Percentiles rank a stretch among this genome's conserved stretches.
These are phyloP conservation scores for Orbilia brochopaga DNA, from an alignment of 2,329 filamentous ascomycete species.

Conservation along the genomic window DNA sequence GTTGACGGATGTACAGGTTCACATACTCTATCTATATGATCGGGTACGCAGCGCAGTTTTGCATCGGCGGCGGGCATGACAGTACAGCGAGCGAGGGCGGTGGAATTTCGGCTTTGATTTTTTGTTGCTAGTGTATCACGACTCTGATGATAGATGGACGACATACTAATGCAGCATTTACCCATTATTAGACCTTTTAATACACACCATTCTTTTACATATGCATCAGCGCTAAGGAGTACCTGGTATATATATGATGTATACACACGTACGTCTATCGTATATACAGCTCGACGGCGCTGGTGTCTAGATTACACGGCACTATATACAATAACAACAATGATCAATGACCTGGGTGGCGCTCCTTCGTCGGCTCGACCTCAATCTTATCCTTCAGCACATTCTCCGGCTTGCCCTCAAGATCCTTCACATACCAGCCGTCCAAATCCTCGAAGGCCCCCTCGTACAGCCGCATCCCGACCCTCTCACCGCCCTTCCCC, in stretches of 20 bases:
- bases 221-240: too few relatives aligned
- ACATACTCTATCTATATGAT: too few relatives aligned
- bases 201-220: too few relatives aligned
- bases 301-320: too few relatives aligned
- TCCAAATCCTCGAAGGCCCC: constrained; percentile 31
- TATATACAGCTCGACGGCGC: too few relatives aligned
- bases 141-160: not conserved
- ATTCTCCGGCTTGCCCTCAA: constrained; percentile 25
- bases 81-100: too few relatives aligned
- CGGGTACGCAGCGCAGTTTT: too few relatives aligned
- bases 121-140: not conserved
- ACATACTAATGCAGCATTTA: constrained; percentile 1
- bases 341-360: not conserved
- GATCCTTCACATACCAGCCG: constrained; percentile 31
- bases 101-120: not conserved
- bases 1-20: too few relatives aligned
- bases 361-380: constrained; percentile 9
- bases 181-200: too few relatives aligned
- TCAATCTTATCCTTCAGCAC: constrained; percentile 34
- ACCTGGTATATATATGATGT: not conserved
- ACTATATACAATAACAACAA: constrained; percentile 14
- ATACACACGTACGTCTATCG: not conserved
- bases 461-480: constrained; percentile 45
- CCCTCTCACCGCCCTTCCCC: constrained; percentile 5
- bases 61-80: too few relatives aligned